A percentile compares a stretch with the other conserved stretches of the same genome.
Conservation (phyloP, 2,329 filamentous ascomycete species). For the Fusarium haematococcum region DNA sequence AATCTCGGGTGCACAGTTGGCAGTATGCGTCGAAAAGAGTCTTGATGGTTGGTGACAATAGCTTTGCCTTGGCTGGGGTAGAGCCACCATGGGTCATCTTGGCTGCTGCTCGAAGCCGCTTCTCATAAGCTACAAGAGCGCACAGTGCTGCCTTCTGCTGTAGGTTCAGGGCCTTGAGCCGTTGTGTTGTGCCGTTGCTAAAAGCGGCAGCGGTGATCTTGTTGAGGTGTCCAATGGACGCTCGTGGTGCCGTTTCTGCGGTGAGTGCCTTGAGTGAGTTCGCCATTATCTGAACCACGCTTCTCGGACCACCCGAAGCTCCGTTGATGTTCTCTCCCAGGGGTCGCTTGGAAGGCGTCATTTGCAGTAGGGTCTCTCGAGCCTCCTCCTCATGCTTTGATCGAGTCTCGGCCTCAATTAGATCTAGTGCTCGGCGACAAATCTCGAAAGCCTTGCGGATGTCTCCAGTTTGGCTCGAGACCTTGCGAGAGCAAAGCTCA, state of each 20-base stretch:
- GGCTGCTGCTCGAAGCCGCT: conserved; percentile 68
- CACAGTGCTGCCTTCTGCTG: conserved; percentile 97
- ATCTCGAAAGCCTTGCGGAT: conserved; percentile 96
- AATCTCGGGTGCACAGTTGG: conserved; percentile 84
- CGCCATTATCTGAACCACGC: conserved; percentile 61
- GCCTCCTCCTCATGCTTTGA: conserved; percentile 75
- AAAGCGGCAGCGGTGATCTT: conserved; percentile 91
- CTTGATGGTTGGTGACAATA: conserved; percentile 82
- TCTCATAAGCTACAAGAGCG: conserved; percentile 87
- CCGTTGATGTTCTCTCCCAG: conserved; percentile 85
- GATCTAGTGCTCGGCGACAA: conserved; percentile 86
- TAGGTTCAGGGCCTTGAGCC: conserved; percentile 88
- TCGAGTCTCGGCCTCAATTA: conserved; percentile 87
- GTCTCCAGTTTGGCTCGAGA: conserved; percentile 93
- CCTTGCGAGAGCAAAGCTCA: conserved; percentile 93
- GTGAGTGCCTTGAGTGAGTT: conserved; percentile 73
- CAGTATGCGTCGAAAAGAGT: conserved; percentile 87
- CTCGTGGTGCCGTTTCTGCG: conserved; percentile 84
- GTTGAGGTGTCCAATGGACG: conserved; percentile 90
- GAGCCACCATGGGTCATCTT: conserved; percentile 54
- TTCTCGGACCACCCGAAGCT: conserved; percentile 57
- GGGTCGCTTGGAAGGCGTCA: conserved; percentile 79
- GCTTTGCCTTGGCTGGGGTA: conserved; percentile 72
- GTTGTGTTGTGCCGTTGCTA: conserved; percentile 86
- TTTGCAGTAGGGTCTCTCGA: conserved; percentile 66